A percentile compares a stretch with the other conserved stretches of the same genome.
phyloP scores from a whole-genome alignment of 1,284 basidiomycete species.

The Volvariella surrecta region DNA sequence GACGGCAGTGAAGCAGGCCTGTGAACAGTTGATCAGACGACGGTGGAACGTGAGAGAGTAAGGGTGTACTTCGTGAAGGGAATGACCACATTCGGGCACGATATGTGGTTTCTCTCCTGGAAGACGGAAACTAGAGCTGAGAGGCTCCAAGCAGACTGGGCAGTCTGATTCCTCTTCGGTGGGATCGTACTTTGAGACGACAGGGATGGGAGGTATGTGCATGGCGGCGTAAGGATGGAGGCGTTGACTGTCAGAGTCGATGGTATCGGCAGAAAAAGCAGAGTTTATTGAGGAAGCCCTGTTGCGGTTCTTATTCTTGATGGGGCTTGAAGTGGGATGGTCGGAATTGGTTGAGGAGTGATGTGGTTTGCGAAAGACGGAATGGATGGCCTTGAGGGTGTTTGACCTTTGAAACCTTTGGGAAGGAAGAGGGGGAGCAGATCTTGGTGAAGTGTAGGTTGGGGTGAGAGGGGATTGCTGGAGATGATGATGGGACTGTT shows the following conservation, averaged over 20 bases:
- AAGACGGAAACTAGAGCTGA: slow-evolving; percentile 80
- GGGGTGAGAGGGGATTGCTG: slow-evolving; percentile 34
- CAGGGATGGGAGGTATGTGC: slow-evolving; percentile 54
- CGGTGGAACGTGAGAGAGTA: slow-evolving; percentile 7
- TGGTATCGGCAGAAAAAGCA: slow-evolving; percentile 26
- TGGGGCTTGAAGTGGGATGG: slow-evolving; percentile 11
- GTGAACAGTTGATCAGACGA: slow-evolving; percentile 11
- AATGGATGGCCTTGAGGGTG: slow-evolving; percentile 22
- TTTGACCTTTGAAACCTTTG: slow-evolving; percentile 14
- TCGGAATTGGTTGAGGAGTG: slow-evolving; percentile 6
- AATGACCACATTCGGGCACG: slow-evolving; percentile 95
- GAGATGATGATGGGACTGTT: slow-evolving; percentile 1
- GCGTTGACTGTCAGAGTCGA: slow-evolving; percentile 23
- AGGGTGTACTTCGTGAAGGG: slow-evolving; percentile 78
- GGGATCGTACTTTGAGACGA: slow-evolving; percentile 54
- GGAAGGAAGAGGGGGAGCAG: slow-evolving; percentile 23
- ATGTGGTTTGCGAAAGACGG: slow-evolving; percentile 26
- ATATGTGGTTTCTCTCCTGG: slow-evolving; percentile 96
- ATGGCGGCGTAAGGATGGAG: slow-evolving; percentile 42
- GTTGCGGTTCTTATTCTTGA: slow-evolving; percentile 5
- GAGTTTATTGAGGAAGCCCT: slow-evolving; percentile 22
- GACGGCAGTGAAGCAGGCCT: slow-evolving; percentile 94
- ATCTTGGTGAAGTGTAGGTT: slow-evolving; percentile 29
- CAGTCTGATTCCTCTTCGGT: slow-evolving; percentile 77
- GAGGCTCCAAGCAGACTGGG: slow-evolving; percentile 85